Base-by-base conservation (phyloP, 306 rosid species). In the Comarum palustre region DNA sequence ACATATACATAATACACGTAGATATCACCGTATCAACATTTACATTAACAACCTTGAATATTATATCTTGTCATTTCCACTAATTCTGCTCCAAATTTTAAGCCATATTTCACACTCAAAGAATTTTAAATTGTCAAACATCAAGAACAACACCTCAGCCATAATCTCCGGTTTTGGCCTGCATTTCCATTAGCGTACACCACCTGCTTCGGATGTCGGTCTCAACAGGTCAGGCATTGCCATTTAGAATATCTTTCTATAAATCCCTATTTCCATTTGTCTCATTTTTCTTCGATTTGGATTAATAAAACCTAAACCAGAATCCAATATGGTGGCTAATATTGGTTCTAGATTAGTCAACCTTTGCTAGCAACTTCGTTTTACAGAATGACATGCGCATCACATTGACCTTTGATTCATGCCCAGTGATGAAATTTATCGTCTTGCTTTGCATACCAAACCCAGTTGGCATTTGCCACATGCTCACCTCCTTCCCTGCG, bases 331-430 rank as follows among this genome's bases (percentile, higher is more conserved):
- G 75, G 73, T 75, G 72, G 64, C 43, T 25, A 24, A 68, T 63
- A 61, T 32, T 32, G 43, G 43, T 32, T 32, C 66, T 31, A 61
- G 43, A 43, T 8, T 6, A 27, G 38, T 14, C 19, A 59, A 8
- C 61, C 14, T 27, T 59, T 25, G 32, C n/a, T 29, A 58, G 27
- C 32, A 22, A 24, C 62, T 32, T 6, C 3, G 13, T 31, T 29
- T 61, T 61, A 61, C 32, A 34, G 14, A 31, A 62, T 62, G 67
- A 34, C 51, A 74, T 64, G 76, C 82, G 57, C 72, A 22, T 62
- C 73, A 69, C 78, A 64, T 79, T 74, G 84, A 79, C 78, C 66
- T 77, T 77, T 79, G 60, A 62, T 32, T 59, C 72, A 71, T 66
- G 16, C 3, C 2, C 2, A 24, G 55, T 77, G 39, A 16, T 41